Evolutionary conservation across 2,329 filamentous ascomycete species (phyloP).

Genomic region (Amesomyces nigricolor): DNA sequence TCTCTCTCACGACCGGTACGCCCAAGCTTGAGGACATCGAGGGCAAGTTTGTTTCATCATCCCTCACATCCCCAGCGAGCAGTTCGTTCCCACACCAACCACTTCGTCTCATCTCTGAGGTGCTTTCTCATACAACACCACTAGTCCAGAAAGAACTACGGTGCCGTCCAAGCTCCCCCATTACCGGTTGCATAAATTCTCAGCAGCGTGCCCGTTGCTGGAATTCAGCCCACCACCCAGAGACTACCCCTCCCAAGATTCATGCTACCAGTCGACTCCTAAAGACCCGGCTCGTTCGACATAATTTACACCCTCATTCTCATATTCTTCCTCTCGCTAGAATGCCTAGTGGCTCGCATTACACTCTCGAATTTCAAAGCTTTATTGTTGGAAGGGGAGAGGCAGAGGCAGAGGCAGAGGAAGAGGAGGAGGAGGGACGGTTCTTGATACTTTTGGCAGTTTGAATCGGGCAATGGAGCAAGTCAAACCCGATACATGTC

Average conservation of each 20-base stretch:
- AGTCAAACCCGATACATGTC: too few relatives aligned
- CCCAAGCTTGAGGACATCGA: too few relatives aligned
- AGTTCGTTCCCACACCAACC: neutral
- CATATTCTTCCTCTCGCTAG: slow-evolving; percentile 28
- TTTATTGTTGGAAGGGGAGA: slow-evolving; percentile 27
- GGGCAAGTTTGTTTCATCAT: too few relatives aligned
- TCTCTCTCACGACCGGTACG: too few relatives aligned
- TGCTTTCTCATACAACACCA: slow-evolving; percentile 37
- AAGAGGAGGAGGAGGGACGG: too few relatives aligned
- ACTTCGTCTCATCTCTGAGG: slow-evolving; percentile 28
- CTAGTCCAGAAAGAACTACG: slow-evolving; percentile 45
- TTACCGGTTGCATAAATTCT: slow-evolving; percentile 51
- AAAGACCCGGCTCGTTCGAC: slow-evolving; percentile 35
- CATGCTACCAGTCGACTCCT: slow-evolving; percentile 37
- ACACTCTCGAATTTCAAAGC: slow-evolving; percentile 37
- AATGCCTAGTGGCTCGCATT: slow-evolving; percentile 44
- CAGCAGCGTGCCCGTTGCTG: slow-evolving; percentile 40
- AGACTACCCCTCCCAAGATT: too few relatives aligned
- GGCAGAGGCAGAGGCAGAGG: too few relatives aligned
- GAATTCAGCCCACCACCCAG: too few relatives aligned
- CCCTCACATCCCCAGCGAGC: too few relatives aligned
- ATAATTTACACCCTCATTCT: slow-evolving; percentile 31
- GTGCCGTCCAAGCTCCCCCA: slow-evolving; percentile 38
- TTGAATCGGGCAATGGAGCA: too few relatives aligned
- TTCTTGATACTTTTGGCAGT: too few relatives aligned